Evolutionary conservation across 169 alveolate species (phyloP), one percentile per base, ranked within the genome.

Genomic region (Cardiosporidium cionae): DNA sequence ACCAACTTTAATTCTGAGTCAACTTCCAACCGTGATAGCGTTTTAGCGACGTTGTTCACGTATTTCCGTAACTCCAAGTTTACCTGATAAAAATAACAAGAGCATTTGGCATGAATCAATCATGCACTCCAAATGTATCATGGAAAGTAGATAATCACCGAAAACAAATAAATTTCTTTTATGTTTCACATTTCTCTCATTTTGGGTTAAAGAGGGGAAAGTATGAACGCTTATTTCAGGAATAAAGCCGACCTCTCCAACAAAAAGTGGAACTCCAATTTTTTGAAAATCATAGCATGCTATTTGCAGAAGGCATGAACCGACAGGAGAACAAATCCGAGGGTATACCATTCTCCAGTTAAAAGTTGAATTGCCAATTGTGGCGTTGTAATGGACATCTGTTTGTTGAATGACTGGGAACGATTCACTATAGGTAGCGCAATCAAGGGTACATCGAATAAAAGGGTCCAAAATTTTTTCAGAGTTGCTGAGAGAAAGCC

Each of bases 291-390:
- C 93, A 68, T 84, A 92, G 22, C 83, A 88, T 29, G 96, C 84
- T 32, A 92, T 74, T 65, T 92, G 97, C 52, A 93, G 87, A 64
- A 90, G 85, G 66, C 97, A 93, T 0, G 94, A 89, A 58, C 91
- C 90, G 32, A 89, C 81, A 3, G 97, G 96, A 54, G 89, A 81
- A 29, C 79, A 86, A 16, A 93, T 81, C 34, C 81, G 72, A 32
- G 96, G 93, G 74, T 88, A 93, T 3, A 91, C 95, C 29, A 91
- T 65, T 33, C 97, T 84, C 97, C 97, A 93, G 83, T 93, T 93
- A 85, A 90, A 93, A 36, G 84, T 79, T 6, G 94, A 94, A 36
- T 82, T 74, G 3, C 96, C 96, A 7, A 84, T 78, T 73, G 87
- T 89, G 64, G 96, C 90, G 78, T 89, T 90, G 81, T 90, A 90